A percentile compares a stretch with the other conserved stretches of the same genome.
Conservation (phyloP, 1,139 yeast genomes). For the Kluyveromyces marxianus region DNA sequence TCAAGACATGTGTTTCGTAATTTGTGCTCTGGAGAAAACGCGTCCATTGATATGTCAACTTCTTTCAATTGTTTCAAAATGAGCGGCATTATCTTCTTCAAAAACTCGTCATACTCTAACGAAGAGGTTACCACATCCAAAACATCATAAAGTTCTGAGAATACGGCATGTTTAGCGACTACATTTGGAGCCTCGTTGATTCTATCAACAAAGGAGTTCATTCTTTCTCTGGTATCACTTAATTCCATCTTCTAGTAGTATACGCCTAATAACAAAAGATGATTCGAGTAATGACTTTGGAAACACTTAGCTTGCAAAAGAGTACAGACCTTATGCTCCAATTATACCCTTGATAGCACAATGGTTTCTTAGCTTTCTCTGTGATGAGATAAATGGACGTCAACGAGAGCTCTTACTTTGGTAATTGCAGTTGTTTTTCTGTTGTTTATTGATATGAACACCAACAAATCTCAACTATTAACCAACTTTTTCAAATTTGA, state of each 20-base stretch:
- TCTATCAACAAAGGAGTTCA: slow-evolving; percentile 31
- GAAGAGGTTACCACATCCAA: slow-evolving; percentile 71
- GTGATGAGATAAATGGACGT: too few species aligned
- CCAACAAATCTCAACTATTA: too few species aligned
- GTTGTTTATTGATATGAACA: too few species aligned
- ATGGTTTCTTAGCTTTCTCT: too few species aligned
- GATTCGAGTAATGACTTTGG: neutral
- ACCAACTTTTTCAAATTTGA: neutral
- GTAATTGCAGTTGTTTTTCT: neutral
- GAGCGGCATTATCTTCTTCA: slow-evolving; percentile 54
- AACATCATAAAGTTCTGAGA: slow-evolving; percentile 79
- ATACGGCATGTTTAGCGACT: slow-evolving; percentile 25
- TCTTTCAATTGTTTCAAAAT: slow-evolving; percentile 52
- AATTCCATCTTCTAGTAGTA: neutral
- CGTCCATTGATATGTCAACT: slow-evolving; percentile 66
- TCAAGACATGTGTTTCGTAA: slow-evolving; percentile 71
- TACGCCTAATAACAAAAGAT: neutral
- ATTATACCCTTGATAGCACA: too few species aligned
- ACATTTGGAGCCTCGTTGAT: slow-evolving; percentile 22
- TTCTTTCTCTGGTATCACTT: slow-evolving; percentile 41
- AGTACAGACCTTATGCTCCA: too few species aligned
- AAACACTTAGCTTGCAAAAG: too few species aligned
- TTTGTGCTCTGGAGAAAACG: slow-evolving; percentile 61
- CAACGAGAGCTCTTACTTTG: neutral
- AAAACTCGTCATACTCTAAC: slow-evolving; percentile 67